phyloP scores from a whole-genome alignment of 805 yeast species.

The Cyberlindnera mississippiensis region DNA sequence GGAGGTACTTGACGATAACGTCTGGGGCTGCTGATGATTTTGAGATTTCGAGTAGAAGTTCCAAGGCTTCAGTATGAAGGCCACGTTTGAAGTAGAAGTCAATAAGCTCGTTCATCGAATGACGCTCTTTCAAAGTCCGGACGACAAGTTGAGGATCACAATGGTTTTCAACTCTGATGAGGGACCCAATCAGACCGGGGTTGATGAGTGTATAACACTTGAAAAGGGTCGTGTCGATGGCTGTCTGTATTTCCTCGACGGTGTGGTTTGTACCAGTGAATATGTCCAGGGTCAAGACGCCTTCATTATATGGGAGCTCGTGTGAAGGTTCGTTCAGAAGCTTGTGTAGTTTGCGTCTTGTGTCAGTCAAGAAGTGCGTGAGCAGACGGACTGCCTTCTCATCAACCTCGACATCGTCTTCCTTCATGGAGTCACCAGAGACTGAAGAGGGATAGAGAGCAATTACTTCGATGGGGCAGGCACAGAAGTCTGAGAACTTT shows the following conservation, averaged over 20 bases:
- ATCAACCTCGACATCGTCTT: conserved; percentile 1
- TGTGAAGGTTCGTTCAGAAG: conserved; percentile 17
- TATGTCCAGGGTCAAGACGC: conserved; percentile 13
- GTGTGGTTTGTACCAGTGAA: conserved; percentile 18
- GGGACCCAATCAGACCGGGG: conserved; percentile 76
- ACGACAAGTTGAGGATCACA: conserved; percentile 68
- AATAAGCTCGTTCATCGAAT: conserved; percentile 61
- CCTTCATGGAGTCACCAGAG: too few species aligned
- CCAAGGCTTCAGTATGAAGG: conserved; percentile 63
- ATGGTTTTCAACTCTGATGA: conserved; percentile 68
- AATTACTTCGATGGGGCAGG: conserved; percentile 54
- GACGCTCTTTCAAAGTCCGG: conserved; percentile 41
- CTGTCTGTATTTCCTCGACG: conserved; percentile 36
- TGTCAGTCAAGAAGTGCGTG: conserved; percentile 43
- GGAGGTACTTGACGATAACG: conserved; percentile 47
- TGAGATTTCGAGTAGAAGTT: conserved; percentile 43
- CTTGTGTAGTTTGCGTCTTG: conserved; percentile 41
- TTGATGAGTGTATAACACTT: conserved; percentile 65
- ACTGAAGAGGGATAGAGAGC: conserved; percentile 49
- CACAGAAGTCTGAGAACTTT: conserved; percentile 49
- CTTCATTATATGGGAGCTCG: conserved; percentile 13
- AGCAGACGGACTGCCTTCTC: conserved; percentile 21
- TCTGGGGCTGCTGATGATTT: conserved; percentile 14
- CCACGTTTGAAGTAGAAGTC: conserved; percentile 70
- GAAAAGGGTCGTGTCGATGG: conserved; percentile 77